phyloP scores from a whole-genome alignment of 352 stramenopile genomes.

The Globisporangium paroecandrum region DNA sequence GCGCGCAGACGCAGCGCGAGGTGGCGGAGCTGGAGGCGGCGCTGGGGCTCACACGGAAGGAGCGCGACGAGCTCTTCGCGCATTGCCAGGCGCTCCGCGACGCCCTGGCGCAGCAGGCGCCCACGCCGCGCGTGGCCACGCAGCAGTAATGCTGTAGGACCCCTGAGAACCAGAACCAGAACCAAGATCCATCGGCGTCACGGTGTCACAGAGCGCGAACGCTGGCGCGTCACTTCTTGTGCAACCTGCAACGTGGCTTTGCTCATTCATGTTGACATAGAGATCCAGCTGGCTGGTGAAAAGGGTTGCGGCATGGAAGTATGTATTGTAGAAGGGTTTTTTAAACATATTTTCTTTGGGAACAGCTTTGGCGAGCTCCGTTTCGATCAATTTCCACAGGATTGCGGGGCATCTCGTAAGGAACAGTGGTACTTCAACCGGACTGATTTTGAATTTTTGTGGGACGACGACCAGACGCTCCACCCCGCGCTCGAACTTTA shows the following conservation, averaged over 20 bases:
- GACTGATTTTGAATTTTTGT: neutral
- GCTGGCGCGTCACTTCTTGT: neutral
- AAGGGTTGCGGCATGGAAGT: neutral
- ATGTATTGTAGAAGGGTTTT: neutral
- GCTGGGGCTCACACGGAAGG: constrained; percentile 34
- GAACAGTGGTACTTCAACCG: constrained; percentile 1
- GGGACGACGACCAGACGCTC: neutral
- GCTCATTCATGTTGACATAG: neutral
- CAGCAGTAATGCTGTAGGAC: neutral
- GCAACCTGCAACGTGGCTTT: neutral
- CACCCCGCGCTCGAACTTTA: neutral
- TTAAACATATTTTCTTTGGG: neutral
- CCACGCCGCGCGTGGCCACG: neutral
- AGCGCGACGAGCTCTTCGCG: constrained; percentile 59
- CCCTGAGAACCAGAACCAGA: too few species aligned
- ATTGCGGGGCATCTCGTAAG: neutral
- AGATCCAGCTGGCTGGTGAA: neutral
- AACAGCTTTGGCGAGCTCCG: neutral
- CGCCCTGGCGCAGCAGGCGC: constrained; percentile 28
- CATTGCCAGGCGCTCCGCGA: constrained; percentile 59
- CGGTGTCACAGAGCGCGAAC: neutral
- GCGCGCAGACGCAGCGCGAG: constrained; percentile 21
- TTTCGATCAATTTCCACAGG: neutral
- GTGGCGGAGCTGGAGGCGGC: constrained; percentile 23
- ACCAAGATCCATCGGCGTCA: neutral